Base-by-base conservation (phyloP, 345 rosid species). In the Syzygium aqueum region DNA sequence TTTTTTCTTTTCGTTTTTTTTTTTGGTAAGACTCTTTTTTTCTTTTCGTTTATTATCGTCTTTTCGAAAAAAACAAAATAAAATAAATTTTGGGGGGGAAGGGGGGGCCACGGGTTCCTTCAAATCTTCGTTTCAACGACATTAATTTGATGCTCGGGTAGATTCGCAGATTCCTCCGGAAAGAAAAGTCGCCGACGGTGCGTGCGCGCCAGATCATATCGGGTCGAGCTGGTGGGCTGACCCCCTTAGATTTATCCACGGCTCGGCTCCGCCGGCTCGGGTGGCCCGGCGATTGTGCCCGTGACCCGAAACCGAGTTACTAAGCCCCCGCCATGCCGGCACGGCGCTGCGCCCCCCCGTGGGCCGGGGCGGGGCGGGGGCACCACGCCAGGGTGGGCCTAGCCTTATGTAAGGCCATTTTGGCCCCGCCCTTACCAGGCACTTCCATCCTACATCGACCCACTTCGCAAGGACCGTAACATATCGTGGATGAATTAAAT, bases 401-500 rank as follows among this genome's bases (percentile, higher is more conserved):
- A 4, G 23, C 25, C 27, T 22, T 21, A 3, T 54, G 22, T 54
- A 8, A 8, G 57, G 25, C 57, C 57, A 17, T 19, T 53, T 21
- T 19, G 57, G 21, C 23, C 57, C 25, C 57, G 13, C 12, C 37
- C 5, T 19, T 1, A 6, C 4, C 3, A 0, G 12, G 49, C 5
- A 1, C 46, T 33, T 73, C 5, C 3, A 11, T 19, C 77, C 3
- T 8, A 1, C 4, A 5, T 33, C 37, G 0, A 73, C 80, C 49
- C 6, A 33, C 43, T 73, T 37, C 13, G 0, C 1, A 1, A 57
- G 14, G 14, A 14, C 1, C 25, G 1, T 37, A 9, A 73, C 8
- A 13, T n/a, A 8, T 6, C 8, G 3, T 0, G 0, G 5, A 27
- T 27, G 0, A 13, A 27, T n/a, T 9, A 19, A 19, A 73, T 10